Evolutionary conservation across 2,329 filamentous ascomycete genomes (phyloP).

Genomic region (Chaetomiaceae sp.): DNA sequence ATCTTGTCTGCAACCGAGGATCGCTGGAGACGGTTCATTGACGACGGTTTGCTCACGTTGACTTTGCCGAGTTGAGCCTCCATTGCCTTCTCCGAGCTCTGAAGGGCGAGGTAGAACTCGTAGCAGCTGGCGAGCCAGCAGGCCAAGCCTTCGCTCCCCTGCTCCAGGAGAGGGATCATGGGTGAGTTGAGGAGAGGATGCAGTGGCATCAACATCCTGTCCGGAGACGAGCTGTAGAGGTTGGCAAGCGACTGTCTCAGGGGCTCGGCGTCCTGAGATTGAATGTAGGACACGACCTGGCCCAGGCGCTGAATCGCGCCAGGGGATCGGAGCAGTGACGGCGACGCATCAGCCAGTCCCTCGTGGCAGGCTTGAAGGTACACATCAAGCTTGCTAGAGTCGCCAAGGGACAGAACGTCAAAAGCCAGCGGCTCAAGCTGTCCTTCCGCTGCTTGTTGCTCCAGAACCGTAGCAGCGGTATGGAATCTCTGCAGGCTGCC

Average conservation of each 20-base stretch:
- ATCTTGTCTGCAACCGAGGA: constrained; percentile 53
- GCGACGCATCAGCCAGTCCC: constrained; percentile 7
- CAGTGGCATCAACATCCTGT: constrained; percentile 42
- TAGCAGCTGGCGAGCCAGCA: constrained; percentile 51
- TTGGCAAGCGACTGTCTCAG: constrained; percentile 34
- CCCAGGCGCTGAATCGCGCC: constrained; percentile 18
- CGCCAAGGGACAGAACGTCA: constrained; percentile 45
- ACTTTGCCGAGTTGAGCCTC: constrained; percentile 40
- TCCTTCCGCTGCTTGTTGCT: constrained; percentile 28
- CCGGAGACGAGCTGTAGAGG: constrained; percentile 25
- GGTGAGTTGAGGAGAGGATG: constrained; percentile 57
- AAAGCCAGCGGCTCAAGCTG: constrained; percentile 38
- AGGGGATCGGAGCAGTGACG: constrained; percentile 17
- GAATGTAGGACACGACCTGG: constrained; percentile 24
- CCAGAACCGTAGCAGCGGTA: constrained; percentile 32
- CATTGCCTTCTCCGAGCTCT: constrained; percentile 39
- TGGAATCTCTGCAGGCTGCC: constrained; percentile 46
- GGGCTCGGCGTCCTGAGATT: constrained; percentile 30
- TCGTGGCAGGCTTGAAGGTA: constrained; percentile 22
- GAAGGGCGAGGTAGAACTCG: constrained; percentile 46
- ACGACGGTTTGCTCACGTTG: constrained; percentile 46
- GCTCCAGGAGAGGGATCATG: constrained; percentile 44
- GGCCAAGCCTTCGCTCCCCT: constrained; percentile 32
- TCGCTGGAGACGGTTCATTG: constrained; percentile 57
- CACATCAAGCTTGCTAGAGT: constrained; percentile 38